Evolutionary conservation across 495 filamentous ascomycete genomes (phyloP), one percentile per base, ranked within the genome.

Genomic region (Tetracladium marchalianum): DNA sequence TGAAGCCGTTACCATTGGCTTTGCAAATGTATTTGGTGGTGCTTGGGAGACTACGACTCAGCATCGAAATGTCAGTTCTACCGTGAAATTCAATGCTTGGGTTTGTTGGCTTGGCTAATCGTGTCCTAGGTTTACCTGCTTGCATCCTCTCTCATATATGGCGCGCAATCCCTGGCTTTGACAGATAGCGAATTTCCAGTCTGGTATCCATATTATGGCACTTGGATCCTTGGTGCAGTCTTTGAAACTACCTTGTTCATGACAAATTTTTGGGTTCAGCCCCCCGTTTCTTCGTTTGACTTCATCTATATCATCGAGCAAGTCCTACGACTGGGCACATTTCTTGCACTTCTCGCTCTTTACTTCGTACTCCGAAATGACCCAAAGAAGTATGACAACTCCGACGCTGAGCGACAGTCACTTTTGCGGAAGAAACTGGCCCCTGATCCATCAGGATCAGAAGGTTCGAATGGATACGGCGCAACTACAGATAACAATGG

Each of bases 201-300:
- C 13, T 82, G 79, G 79, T 77, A 82, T 47, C 75, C 77, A 0
- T 80, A 74, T 49, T 71, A 67, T 32, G 77, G 75, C 10, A 69
- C 73, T 5, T 77, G 79, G 66, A 51, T 71, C 17, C 47, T 81
- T 17, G 70, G 67, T 12, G 56, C 80, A 5, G 41, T 68, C 11
- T 66, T 71, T 5, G 79, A 83, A 57, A 54, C 66, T 0, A 55
- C 61, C 32, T 55, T 78, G 10, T 53, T 66, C 11, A 55, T 65
- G 24, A 52, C 57, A 13, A 44, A 57, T 18, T 43, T 38, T n/a
- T 39, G 51, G 31, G 42, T 50, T 36, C 6, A 35, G 0, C 39
- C 36, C 27, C 40, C 52, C 10, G 51, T 43, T 12, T 32, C 38
- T 17, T 8, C 42, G 5, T 58, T 53, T 31, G 51, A 46, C 15